Evolutionary conservation across 768 basidiomycete genomes (phyloP).

Genomic region (Amylocystis lapponica): DNA sequence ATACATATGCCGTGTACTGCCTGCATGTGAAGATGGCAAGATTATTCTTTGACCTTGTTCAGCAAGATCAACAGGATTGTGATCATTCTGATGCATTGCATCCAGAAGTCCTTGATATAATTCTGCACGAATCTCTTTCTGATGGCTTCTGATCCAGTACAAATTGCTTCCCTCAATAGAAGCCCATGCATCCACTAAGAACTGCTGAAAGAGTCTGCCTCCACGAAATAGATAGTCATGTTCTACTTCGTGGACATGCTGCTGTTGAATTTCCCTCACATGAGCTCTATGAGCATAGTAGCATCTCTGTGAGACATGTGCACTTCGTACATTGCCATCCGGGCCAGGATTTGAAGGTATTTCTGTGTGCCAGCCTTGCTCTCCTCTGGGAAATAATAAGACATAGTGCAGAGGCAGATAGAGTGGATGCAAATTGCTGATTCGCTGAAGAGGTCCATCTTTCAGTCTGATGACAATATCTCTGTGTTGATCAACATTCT

Average conservation of each 20-base stretch:
- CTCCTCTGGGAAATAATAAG: conserved; percentile 36
- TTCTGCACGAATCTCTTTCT: conserved; percentile 28
- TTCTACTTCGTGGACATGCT: background rate
- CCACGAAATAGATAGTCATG: conserved; percentile 26
- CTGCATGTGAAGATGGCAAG: conserved; percentile 38
- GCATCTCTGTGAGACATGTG: conserved; percentile 23
- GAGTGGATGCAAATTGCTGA: conserved; percentile 29
- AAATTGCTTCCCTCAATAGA: conserved; percentile 36
- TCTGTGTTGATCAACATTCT: conserved; percentile 7
- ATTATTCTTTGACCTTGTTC: conserved; percentile 29
- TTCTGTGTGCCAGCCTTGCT: conserved; percentile 31
- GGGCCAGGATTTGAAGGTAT: conserved; percentile 7
- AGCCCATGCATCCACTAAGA: conserved; percentile 41
- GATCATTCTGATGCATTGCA: conserved; percentile 16
- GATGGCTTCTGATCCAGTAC: conserved; percentile 28
- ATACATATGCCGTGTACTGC: conserved; percentile 37
- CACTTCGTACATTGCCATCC: background rate
- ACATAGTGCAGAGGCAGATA: conserved; percentile 40
- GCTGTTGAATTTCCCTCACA: conserved; percentile 13
- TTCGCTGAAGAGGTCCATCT: conserved; percentile 22
- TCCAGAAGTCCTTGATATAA: conserved; percentile 32
- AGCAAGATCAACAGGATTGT: conserved; percentile 20
- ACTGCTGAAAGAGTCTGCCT: conserved; percentile 39
- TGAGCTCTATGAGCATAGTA: conserved; percentile 32
- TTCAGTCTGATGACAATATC: conserved; percentile 31